phyloP scores from a whole-genome alignment of 2,329 filamentous ascomycete species.

The Chalaropsis ovoidea region DNA sequence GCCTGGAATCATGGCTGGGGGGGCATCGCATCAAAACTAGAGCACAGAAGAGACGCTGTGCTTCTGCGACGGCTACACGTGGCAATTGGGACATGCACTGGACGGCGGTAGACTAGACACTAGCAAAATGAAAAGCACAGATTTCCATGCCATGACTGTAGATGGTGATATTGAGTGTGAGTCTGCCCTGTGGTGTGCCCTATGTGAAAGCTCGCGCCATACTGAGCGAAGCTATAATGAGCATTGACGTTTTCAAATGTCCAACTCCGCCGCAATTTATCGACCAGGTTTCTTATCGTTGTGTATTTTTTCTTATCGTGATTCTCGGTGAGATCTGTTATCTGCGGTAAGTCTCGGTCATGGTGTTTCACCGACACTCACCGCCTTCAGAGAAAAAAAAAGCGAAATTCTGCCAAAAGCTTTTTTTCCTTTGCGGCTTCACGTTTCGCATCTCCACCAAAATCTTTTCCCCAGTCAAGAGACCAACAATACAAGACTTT shows the following conservation, averaged over 20 bases:
- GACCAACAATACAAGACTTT: not conserved
- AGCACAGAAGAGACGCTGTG: constrained; percentile 13
- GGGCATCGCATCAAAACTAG: not conserved
- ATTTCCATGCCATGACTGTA: not conserved
- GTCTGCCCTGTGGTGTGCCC: not conserved
- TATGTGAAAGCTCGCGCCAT: not conserved
- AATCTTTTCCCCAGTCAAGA: constrained; percentile 9
- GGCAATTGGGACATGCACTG: not conserved
- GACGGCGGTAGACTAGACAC: not conserved
- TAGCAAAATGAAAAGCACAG: not conserved
- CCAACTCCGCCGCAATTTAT: not conserved
- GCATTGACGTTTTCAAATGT: too few species aligned
- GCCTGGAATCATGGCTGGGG: constrained; percentile 15
- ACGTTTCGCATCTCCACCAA: constrained; percentile 22
- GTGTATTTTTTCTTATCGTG: constrained; percentile 15
- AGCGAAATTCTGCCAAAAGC: constrained; percentile 18
- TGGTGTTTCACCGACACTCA: constrained; percentile 10
- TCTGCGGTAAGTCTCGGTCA: constrained; percentile 10
- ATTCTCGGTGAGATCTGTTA: constrained; percentile 10
- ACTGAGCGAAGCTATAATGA: too few species aligned
- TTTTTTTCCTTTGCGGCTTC: constrained; percentile 19
- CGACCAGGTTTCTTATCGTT: constrained; percentile 10
- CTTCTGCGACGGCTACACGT: not conserved
- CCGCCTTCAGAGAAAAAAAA: constrained; percentile 22
- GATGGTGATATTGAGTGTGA: too few species aligned